A percentile compares a stretch with the other conserved stretches of the same genome.
Evolutionary conservation across 805 yeast species (phyloP).

Genomic region (Deakozyma indianensis): DNA sequence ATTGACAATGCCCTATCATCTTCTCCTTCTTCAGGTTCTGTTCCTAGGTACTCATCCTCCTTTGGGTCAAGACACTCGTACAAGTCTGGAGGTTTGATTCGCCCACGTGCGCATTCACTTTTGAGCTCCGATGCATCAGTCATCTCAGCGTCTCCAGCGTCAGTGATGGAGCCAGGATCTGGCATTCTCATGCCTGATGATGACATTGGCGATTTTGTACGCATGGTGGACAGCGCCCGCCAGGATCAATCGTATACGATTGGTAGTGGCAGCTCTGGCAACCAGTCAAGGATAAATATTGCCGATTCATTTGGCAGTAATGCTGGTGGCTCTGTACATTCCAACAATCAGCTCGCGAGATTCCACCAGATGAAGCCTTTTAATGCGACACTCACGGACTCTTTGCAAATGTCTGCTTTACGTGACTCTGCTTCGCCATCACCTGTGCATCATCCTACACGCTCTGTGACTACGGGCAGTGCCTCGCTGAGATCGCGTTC

Average conservation of each 20-base stretch:
- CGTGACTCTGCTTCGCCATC: constrained; percentile 3
- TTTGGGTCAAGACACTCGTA: constrained; percentile 22
- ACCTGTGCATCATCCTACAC: neutral
- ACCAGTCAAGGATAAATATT: constrained; percentile 1
- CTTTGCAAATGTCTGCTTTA: constrained; percentile 17
- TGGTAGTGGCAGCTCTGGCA: neutral
- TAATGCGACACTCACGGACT: constrained; percentile 22
- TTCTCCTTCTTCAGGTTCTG: constrained; percentile 6
- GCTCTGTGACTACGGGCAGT: constrained; percentile 4
- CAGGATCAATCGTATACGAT: constrained; percentile 27
- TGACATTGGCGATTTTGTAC: constrained; percentile 50
- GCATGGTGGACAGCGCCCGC: constrained; percentile 50
- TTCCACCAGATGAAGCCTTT: constrained; percentile 21
- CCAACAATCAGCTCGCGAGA: constrained; percentile 16
- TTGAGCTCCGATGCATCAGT: neutral
- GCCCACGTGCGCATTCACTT: neutral
- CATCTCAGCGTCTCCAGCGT: constrained; percentile 3
- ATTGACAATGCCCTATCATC: constrained; percentile 14
- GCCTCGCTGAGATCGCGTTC: constrained; percentile 4
- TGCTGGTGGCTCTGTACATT: constrained; percentile 3
- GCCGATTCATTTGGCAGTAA: neutral
- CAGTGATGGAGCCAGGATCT: constrained; percentile 21
- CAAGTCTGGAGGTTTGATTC: constrained; percentile 36
- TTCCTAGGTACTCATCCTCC: constrained; percentile 18
- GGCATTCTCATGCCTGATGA: constrained; percentile 34